Evolutionary conservation across 331 rosid species (phyloP).

Genomic region (Acacia concinna): DNA sequence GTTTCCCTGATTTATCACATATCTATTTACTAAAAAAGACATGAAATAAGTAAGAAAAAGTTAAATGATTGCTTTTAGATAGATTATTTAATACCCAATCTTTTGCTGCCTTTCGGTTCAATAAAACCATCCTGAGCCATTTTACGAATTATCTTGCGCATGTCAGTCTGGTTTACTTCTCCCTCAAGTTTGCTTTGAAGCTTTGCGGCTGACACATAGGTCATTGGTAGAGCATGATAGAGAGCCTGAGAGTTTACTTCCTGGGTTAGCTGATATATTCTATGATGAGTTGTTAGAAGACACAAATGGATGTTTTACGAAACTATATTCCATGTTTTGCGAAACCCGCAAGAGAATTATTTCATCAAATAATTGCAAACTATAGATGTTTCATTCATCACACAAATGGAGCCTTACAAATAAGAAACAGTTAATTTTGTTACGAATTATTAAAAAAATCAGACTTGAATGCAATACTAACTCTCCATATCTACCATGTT

Average conservation of each 20-base stretch:
- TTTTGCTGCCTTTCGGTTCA: constrained; percentile 71
- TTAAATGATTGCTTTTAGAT: constrained; percentile 20
- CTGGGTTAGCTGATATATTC: constrained; percentile 9
- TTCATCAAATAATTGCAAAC: constrained; percentile 1
- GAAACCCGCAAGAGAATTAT: constrained; percentile 4
- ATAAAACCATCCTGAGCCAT: constrained; percentile 81
- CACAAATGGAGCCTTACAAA: constrained; percentile 10
- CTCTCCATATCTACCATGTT: neutral
- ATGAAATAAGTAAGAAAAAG: neutral
- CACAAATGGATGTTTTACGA: too few relatives aligned
- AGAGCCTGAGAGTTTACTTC: constrained; percentile 57
- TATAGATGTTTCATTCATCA: constrained; percentile 10
- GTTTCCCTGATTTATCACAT: constrained; percentile 57
- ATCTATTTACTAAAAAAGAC: neutral
- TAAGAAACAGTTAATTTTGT: neutral
- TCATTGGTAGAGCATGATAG: constrained; percentile 77
- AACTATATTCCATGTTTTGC: constrained; percentile 12
- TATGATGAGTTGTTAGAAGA: neutral
- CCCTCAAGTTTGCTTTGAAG: constrained; percentile 78
- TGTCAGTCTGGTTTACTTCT: constrained; percentile 55
- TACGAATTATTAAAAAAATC: neutral
- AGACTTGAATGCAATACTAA: neutral
- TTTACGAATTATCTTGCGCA: constrained; percentile 68
- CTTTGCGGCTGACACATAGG: constrained; percentile 63
- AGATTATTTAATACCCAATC: constrained; percentile 59